These are phyloP conservation scores for Paramyrothecium roridum DNA, from an alignment of 2,329 filamentous ascomycete genomes.

Conservation along the genomic window DNA sequence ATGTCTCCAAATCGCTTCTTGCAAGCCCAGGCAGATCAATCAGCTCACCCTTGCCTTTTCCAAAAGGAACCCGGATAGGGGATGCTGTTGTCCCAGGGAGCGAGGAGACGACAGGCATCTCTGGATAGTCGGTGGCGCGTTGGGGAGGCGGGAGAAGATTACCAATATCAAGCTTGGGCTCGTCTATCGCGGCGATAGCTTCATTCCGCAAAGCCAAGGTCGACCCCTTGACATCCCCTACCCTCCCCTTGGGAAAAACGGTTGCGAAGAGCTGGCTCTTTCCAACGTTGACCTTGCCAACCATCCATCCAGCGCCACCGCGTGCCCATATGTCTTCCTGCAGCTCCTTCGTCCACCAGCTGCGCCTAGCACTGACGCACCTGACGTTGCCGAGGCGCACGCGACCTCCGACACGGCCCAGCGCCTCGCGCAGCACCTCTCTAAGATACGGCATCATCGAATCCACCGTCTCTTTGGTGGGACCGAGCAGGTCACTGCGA, in stretches of 20 bases:
- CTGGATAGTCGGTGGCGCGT: constrained; percentile 70
- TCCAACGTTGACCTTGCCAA: constrained; percentile 97
- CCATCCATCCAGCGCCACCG: constrained; percentile 88
- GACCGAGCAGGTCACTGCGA: constrained; percentile 79
- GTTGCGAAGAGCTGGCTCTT: constrained; percentile 90
- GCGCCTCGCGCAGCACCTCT: constrained; percentile 70
- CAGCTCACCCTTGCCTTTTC: constrained; percentile 80
- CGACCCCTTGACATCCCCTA: constrained; percentile 27
- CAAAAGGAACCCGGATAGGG: constrained; percentile 89
- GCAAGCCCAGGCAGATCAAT: constrained; percentile 88
- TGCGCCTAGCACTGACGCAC: constrained; percentile 80
- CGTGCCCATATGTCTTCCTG: constrained; percentile 83
- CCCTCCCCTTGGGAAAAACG: constrained; percentile 76
- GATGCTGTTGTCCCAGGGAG: constrained; percentile 92
- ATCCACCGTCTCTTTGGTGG: constrained; percentile 80
- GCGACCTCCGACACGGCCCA: constrained; percentile 64
- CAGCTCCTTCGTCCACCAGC: constrained; percentile 87
- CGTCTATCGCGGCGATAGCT: constrained; percentile 3
- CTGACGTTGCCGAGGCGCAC: constrained; percentile 84
- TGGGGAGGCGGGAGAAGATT: constrained; percentile 74
- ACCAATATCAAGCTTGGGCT: constrained; percentile 32
- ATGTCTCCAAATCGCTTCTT: constrained; percentile 67
- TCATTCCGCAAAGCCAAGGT: constrained; percentile 2
- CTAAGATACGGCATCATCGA: constrained; percentile 80
- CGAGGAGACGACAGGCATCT: constrained; percentile 82